phyloP scores from a whole-genome alignment of 73 alveolate genomes.

The Paramecium sexaurelia region DNA sequence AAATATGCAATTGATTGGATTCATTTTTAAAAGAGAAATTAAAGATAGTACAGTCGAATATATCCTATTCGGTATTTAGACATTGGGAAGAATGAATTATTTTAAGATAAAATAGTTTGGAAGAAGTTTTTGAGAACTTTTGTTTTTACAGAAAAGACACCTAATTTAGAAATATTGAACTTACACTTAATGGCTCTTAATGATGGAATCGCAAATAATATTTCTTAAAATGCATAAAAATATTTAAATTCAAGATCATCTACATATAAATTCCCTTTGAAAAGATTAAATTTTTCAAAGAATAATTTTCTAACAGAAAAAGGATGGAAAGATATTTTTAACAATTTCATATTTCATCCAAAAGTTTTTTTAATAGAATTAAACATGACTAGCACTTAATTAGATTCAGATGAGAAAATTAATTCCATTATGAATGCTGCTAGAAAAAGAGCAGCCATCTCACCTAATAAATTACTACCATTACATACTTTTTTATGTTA shows the following conservation, averaged over 20 bases:
- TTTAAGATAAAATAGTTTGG: conserved; percentile 20
- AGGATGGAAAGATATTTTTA: conserved; percentile 26
- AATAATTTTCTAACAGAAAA: not conserved
- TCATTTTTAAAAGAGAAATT: not conserved
- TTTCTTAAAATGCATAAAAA: not conserved
- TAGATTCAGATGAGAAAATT: not conserved
- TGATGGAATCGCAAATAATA: not conserved
- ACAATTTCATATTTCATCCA: conserved; percentile 3
- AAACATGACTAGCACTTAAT: not conserved
- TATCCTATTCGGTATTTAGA: not conserved
- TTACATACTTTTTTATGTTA: not conserved
- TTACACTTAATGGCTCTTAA: conserved; percentile 30
- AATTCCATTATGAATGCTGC: not conserved
- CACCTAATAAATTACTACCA: not conserved
- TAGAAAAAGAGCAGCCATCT: not conserved
- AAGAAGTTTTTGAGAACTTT: not conserved
- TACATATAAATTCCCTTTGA: not conserved
- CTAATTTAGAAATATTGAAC: conserved; percentile 7
- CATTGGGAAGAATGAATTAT: conserved; percentile 5
- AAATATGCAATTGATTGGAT: not conserved
- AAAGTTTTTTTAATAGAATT: not conserved
- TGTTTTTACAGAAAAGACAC: not conserved
- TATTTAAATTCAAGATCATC: not conserved
- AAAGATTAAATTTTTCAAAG: not conserved
- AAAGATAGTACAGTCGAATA: not conserved